Percentiles rank a stretch among this genome's conserved stretches.
Evolutionary conservation across 2,329 filamentous ascomycete species (phyloP).

Genomic region (Alternaria angustiovoidea): DNA sequence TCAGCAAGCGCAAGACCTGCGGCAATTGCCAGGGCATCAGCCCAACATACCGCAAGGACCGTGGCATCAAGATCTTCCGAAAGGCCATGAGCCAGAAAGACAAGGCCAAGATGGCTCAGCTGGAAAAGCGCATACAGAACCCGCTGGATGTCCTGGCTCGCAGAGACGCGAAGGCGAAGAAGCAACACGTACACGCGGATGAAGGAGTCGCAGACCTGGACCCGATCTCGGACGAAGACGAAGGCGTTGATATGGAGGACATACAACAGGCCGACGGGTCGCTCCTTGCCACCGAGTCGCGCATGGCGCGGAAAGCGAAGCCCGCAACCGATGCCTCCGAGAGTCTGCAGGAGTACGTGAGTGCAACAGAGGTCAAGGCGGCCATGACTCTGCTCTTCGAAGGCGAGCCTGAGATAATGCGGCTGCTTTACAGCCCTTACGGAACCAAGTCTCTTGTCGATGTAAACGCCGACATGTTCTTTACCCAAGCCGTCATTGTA

Average conservation of each 20-base stretch:
- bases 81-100: conserved; percentile 79
- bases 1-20: conserved; percentile 76
- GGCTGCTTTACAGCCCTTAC: conserved; percentile 83
- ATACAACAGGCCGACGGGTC: conserved; percentile 57
- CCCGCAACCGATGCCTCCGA: conserved; percentile 43
- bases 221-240: conserved; percentile 53
- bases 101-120: conserved; percentile 76
- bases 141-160: conserved; percentile 69
- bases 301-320: conserved; percentile 52
- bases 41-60: conserved; percentile 86
- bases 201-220: conserved; percentile 75
- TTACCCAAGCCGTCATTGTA: conserved; percentile 84
- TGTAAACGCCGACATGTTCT: conserved; percentile 90
- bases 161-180: conserved; percentile 54
- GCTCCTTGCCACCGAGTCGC: conserved; percentile 58
- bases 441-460: conserved; percentile 64
- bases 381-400: conserved; percentile 82
- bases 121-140: conserved; percentile 72
- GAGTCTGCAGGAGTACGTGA: conserved; percentile 75
- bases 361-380: conserved; percentile 82
- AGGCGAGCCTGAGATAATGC: conserved; percentile 83
- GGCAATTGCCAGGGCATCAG: conserved; percentile 62
- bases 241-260: conserved; percentile 47
- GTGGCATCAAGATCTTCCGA: conserved; percentile 92
- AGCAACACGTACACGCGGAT: conserved; percentile 63